These are phyloP conservation scores for Termitomyces sp. DNA, from an alignment of 768 basidiomycete species.

Conservation along the genomic window DNA sequence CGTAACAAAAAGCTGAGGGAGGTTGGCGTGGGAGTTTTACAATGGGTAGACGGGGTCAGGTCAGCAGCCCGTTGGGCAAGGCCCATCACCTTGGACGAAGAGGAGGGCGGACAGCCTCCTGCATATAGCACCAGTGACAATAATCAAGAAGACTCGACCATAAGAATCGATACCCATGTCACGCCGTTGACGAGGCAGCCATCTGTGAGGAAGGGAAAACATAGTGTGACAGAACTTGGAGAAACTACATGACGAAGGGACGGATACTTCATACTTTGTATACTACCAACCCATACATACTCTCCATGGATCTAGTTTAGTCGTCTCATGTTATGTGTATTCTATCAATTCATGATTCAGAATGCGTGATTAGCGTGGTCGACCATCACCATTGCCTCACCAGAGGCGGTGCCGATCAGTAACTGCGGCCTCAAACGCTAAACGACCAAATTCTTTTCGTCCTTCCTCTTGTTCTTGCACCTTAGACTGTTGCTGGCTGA, in stretches of 20 bases:
- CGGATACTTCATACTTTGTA: neutral
- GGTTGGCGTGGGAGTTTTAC: constrained; percentile 54
- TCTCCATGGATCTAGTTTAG: constrained; percentile 3
- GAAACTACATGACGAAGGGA: constrained; percentile 27
- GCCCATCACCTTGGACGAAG: constrained; percentile 39
- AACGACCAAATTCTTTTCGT: neutral
- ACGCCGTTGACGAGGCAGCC: constrained; percentile 69
- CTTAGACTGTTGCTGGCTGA: neutral
- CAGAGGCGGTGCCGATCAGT: constrained; percentile 11
- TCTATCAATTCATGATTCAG: neutral
- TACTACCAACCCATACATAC: neutral
- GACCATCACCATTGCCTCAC: neutral
- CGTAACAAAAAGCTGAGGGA: constrained; percentile 59
- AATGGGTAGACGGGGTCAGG: constrained; percentile 66
- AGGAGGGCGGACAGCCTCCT: constrained; percentile 25
- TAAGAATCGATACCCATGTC: constrained; percentile 37
- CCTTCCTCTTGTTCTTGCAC: neutral
- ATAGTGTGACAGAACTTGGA: constrained; percentile 45
- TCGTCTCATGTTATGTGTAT: neutral
- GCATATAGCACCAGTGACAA: constrained; percentile 26
- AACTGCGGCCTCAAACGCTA: neutral
- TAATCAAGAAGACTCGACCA: constrained; percentile 8
- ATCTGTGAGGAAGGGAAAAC: constrained; percentile 50
- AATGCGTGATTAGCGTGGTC: neutral
- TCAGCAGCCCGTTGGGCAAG: constrained; percentile 61